These are phyloP conservation scores for Amesomyces nigricolor DNA, from an alignment of 2,329 filamentous ascomycete genomes.

Conservation along the genomic window DNA sequence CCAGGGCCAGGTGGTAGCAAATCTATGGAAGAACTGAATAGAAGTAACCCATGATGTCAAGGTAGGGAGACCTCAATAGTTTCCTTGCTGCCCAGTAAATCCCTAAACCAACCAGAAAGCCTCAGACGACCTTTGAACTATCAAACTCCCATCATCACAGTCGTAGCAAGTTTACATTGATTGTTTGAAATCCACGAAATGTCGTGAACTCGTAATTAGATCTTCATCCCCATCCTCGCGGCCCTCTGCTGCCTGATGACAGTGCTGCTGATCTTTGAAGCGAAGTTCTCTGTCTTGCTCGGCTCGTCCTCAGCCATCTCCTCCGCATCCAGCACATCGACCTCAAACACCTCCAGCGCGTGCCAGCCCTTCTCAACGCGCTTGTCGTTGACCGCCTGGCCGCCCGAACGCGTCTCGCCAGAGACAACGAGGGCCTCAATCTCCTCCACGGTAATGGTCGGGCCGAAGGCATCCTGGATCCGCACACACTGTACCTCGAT, in stretches of 20 bases:
- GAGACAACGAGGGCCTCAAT: constrained; percentile 83
- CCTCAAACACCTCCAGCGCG: constrained; percentile 73
- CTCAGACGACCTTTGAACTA: too few species aligned
- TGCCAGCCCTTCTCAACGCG: constrained; percentile 71
- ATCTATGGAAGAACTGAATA: too few species aligned
- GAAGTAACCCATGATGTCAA: too few species aligned
- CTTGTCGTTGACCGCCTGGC: constrained; percentile 79
- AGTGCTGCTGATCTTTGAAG: constrained; percentile 86
- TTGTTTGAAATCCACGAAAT: too few species aligned
- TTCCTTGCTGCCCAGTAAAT: too few species aligned
- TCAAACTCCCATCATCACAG: too few species aligned
- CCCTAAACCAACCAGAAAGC: too few species aligned
- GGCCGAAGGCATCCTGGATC: constrained; percentile 83
- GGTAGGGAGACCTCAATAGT: too few species aligned
- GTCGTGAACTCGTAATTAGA: constrained; percentile 6
- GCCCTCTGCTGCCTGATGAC: constrained; percentile 59
- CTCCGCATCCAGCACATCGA: constrained; percentile 74
- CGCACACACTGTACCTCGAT: constrained; percentile 73
- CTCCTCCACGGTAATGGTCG: constrained; percentile 74
- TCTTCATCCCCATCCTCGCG: constrained; percentile 19
- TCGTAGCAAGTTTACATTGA: background rate
- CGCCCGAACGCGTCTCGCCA: constrained; percentile 78
- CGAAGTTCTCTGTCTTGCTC: constrained; percentile 56
- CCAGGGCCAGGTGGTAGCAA: too few species aligned
- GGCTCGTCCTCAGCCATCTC: constrained; percentile 38